Evolutionary conservation across 2,329 filamentous ascomycete genomes (phyloP).

Genomic region (Fusarium metavorans): DNA sequence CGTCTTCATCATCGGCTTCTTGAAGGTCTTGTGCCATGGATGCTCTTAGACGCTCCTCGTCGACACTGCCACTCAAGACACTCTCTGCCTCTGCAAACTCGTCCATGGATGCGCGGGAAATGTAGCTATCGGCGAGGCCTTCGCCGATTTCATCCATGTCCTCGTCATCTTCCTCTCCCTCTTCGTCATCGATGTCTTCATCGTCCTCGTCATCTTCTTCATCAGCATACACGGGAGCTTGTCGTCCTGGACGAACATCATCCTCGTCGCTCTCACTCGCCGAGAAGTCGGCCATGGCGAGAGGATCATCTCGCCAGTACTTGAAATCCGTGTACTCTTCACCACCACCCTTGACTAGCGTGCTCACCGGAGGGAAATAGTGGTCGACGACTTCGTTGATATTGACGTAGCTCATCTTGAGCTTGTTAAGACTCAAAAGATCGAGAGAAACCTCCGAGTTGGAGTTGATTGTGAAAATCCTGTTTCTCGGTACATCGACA

Average conservation of each 20-base stretch:
- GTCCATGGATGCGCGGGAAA: constrained; percentile 46
- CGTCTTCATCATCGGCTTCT: constrained; percentile 53
- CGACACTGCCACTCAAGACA: constrained; percentile 57
- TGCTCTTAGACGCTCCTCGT: constrained; percentile 57
- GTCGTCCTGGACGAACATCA: constrained; percentile 66
- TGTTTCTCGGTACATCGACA: constrained; percentile 91
- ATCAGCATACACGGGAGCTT: constrained; percentile 58
- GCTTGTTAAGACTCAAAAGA: constrained; percentile 88
- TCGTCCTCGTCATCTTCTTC: constrained; percentile 58
- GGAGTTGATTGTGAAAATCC: constrained; percentile 99
- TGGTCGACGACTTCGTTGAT: constrained; percentile 98
- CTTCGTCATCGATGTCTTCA: constrained; percentile 60
- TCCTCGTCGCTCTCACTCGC: constrained; percentile 76
- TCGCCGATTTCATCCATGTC: constrained; percentile 56
- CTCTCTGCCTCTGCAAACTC: constrained; percentile 59
- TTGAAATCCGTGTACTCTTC: constrained; percentile 98
- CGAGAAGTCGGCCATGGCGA: constrained; percentile 90
- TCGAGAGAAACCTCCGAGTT: constrained; percentile 96
- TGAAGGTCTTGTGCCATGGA: constrained; percentile 56
- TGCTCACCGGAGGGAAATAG: constrained; percentile 93
- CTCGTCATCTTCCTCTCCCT: constrained; percentile 55
- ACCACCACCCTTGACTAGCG: constrained; percentile 87
- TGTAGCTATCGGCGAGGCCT: constrained; percentile 45
- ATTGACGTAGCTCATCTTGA: constrained; percentile 96
- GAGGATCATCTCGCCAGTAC: constrained; percentile 90